phyloP scores from a whole-genome alignment of 2,329 filamentous ascomycete species.

The Grosmannia huntii region DNA sequence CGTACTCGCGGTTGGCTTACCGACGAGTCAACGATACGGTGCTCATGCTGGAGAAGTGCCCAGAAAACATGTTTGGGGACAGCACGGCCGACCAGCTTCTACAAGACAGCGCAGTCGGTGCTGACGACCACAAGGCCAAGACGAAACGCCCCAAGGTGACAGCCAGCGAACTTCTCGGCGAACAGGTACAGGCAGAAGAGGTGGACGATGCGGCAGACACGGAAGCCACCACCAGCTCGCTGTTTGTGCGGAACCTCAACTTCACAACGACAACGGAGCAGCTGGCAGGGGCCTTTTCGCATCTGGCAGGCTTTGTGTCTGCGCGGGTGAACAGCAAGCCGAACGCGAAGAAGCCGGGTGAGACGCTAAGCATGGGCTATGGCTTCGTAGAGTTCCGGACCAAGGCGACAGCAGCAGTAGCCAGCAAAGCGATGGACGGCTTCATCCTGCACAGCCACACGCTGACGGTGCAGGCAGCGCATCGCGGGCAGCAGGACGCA shows the following conservation, averaged over 20 bases:
- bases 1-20: conserved; percentile 78
- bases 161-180: conserved; percentile 7
- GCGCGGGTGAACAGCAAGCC: conserved; percentile 86
- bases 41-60: conserved; percentile 86
- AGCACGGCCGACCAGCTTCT: neutral
- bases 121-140: neutral
- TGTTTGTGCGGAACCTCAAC: conserved; percentile 90
- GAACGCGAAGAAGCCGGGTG: conserved; percentile 79
- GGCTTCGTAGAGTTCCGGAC: conserved; percentile 84
- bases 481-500: conserved; percentile 67
- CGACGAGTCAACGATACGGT: conserved; percentile 83
- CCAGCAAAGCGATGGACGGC: conserved; percentile 76
- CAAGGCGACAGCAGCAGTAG: conserved; percentile 66
- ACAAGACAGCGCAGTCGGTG: neutral
- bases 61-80: conserved; percentile 58
- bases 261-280: conserved; percentile 72
- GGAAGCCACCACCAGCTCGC: conserved; percentile 56
- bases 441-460: conserved; percentile 78
- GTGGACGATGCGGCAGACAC: conserved; percentile 18
- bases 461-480: conserved; percentile 72
- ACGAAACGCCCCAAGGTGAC: conserved; percentile 6
- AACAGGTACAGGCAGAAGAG: neutral
- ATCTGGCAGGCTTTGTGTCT: conserved; percentile 77
- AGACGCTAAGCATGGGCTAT: conserved; percentile 92
- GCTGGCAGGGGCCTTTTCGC: conserved; percentile 64